Percentiles rank a stretch among this genome's conserved stretches.
phyloP scores from a whole-genome alignment of 73 alveolate genomes.

The Tetrahymena malaccensis region DNA sequence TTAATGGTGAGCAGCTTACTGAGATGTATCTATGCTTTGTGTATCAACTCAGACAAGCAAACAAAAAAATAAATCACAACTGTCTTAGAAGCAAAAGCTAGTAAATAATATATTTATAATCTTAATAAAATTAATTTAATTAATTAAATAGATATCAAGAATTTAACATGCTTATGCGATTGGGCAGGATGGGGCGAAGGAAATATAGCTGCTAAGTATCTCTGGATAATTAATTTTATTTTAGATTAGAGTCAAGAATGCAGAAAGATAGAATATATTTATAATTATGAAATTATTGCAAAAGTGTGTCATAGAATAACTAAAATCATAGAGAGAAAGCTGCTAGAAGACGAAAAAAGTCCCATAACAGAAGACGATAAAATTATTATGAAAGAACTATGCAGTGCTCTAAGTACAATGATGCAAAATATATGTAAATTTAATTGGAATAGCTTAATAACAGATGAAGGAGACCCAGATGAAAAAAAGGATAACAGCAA shows the following conservation, averaged over 20 bases:
- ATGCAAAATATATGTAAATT: not conserved
- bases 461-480: not conserved
- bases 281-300: slow-evolving; percentile 26
- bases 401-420: slow-evolving; percentile 16
- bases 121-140: slow-evolving; percentile 21
- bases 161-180: slow-evolving; percentile 65
- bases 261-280: slow-evolving; percentile 17
- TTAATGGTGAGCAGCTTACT: not conserved
- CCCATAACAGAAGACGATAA: slow-evolving; percentile 33
- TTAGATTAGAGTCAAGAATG: slow-evolving; percentile 7
- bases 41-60: not conserved
- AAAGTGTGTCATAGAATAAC: slow-evolving; percentile 34
- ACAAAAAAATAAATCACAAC: slow-evolving; percentile 7
- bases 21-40: not conserved
- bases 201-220: slow-evolving; percentile 67
- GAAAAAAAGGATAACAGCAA: not conserved
- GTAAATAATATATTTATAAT: too few species aligned
- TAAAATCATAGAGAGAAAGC: slow-evolving; percentile 10
- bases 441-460: not conserved
- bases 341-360: slow-evolving; percentile 33
- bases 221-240: slow-evolving; percentile 52
- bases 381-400: slow-evolving; percentile 24
- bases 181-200: slow-evolving; percentile 79
- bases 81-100: slow-evolving; percentile 55
- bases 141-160: slow-evolving; percentile 41